Percentiles rank a stretch among this genome's conserved stretches.
These are phyloP conservation scores for Sophora flavescens DNA, from an alignment of 306 rosid species.

Conservation along the genomic window DNA sequence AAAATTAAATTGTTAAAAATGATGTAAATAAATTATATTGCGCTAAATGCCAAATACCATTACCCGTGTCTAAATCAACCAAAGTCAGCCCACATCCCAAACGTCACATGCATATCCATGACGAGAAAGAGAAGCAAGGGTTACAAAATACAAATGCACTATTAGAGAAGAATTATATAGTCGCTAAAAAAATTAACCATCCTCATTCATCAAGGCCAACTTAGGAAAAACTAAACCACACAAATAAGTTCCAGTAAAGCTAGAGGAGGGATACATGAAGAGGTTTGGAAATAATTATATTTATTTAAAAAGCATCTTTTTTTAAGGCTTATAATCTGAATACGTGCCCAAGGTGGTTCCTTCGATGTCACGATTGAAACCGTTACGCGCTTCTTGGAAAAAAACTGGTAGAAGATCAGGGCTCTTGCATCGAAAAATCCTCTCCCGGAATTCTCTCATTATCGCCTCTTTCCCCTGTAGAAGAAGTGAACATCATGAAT, in stretches of 20 bases:
- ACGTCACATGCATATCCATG: neutral
- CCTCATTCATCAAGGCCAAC: too few species aligned
- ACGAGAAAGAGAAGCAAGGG: neutral
- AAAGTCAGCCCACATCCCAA: neutral
- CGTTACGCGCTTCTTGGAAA: constrained; percentile 46
- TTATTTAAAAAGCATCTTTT: too few species aligned
- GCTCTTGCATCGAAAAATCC: constrained; percentile 46
- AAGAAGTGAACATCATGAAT: neutral
- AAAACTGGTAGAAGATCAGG: constrained; percentile 49
- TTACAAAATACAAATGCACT: neutral
- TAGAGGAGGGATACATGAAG: neutral
- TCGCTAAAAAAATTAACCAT: too few species aligned
- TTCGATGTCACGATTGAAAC: neutral
- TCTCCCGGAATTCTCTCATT: constrained; percentile 31
- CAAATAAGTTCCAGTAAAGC: too few species aligned
- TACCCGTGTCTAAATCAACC: too few species aligned
- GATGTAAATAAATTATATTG: too few species aligned
- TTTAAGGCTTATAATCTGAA: too few species aligned
- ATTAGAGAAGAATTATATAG: neutral
- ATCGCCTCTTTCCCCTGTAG: constrained; percentile 50
- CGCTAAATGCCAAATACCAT: too few species aligned
- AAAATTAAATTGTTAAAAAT: too few species aligned
- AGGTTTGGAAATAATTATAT: neutral
- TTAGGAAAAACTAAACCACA: too few species aligned
- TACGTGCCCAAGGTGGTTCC: neutral